A percentile compares a stretch with the other conserved stretches of the same genome.
These are phyloP conservation scores for Phyllachora maydis DNA, from an alignment of 2,329 filamentous ascomycete genomes.

Conservation along the genomic window DNA sequence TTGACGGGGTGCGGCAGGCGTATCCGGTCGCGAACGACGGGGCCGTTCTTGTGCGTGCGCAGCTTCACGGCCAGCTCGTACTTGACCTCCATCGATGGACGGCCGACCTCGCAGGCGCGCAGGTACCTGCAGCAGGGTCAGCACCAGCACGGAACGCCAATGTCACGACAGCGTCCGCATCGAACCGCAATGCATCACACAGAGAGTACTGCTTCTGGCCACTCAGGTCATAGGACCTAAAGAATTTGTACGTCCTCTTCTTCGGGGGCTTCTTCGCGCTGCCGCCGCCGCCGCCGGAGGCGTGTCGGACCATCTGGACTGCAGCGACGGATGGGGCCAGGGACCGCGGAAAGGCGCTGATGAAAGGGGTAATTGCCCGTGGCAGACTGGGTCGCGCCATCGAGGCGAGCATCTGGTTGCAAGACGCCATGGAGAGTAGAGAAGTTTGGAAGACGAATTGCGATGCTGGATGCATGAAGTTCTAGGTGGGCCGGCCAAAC, in stretches of 20 bases:
- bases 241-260: constrained; percentile 41
- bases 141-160: not conserved
- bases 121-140: constrained; percentile 43
- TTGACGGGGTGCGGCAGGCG: constrained; percentile 77
- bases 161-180: constrained; percentile 3
- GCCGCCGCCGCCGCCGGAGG: constrained; percentile 13
- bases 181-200: constrained; percentile 78
- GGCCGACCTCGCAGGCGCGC: constrained; percentile 79
- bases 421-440: constrained; percentile 35
- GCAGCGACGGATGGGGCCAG: constrained; percentile 21
- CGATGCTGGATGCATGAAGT: too few relatives aligned
- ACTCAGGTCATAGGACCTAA: constrained; percentile 44
- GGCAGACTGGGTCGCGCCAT: constrained; percentile 27
- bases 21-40: constrained; percentile 71
- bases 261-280: constrained; percentile 27
- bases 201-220: constrained; percentile 57
- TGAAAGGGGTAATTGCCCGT: constrained; percentile 18
- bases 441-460: too few relatives aligned
- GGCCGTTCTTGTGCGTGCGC: constrained; percentile 66
- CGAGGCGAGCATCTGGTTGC: constrained; percentile 30
- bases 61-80: constrained; percentile 80
- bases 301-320: constrained; percentile 20
- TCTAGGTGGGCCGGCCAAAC: too few relatives aligned
- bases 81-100: constrained; percentile 50
- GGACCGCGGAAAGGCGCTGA: constrained; percentile 23